Percentiles rank a stretch among this genome's conserved stretches.
Evolutionary conservation across 148 eudicot species (phyloP).

Genomic region (Rhododendron henanense): DNA sequence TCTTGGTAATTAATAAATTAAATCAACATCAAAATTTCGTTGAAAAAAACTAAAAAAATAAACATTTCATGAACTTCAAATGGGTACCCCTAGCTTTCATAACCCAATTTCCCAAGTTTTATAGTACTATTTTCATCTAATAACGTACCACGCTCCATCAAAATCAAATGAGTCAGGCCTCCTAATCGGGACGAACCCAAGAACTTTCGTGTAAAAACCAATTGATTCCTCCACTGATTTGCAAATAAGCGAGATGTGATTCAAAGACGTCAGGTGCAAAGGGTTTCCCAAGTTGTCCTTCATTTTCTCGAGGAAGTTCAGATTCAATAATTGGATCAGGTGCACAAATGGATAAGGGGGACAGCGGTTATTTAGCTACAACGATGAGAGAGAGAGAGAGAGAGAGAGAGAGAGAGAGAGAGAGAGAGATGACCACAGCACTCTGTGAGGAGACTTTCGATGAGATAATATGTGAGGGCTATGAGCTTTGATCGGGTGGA

Average conservation of each 20-base stretch:
- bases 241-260: slow-evolving; percentile 79
- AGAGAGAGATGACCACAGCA: background rate
- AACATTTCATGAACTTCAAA: background rate
- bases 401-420: background rate
- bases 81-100: background rate
- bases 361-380: background rate
- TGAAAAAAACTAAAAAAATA: background rate
- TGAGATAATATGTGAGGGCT: background rate
- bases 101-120: background rate
- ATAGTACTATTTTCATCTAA: background rate
- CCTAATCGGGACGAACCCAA: slow-evolving; percentile 71
- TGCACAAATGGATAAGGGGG: background rate
- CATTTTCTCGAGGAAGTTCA: slow-evolving; percentile 22
- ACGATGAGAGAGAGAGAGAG: background rate
- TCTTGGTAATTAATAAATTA: background rate
- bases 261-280: slow-evolving; percentile 60
- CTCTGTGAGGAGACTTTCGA: background rate
- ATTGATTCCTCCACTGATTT: slow-evolving; percentile 74
- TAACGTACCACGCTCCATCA: slow-evolving; percentile 79
- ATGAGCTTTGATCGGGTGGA: background rate
- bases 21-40: background rate
- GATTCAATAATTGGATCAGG: background rate
- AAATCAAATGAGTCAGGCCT: slow-evolving; percentile 85
- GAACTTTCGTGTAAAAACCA: slow-evolving; percentile 64
- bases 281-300: slow-evolving; percentile 61